phyloP scores from a whole-genome alignment of 352 stramenopile genomes.

The Phytophthora multivora region DNA sequence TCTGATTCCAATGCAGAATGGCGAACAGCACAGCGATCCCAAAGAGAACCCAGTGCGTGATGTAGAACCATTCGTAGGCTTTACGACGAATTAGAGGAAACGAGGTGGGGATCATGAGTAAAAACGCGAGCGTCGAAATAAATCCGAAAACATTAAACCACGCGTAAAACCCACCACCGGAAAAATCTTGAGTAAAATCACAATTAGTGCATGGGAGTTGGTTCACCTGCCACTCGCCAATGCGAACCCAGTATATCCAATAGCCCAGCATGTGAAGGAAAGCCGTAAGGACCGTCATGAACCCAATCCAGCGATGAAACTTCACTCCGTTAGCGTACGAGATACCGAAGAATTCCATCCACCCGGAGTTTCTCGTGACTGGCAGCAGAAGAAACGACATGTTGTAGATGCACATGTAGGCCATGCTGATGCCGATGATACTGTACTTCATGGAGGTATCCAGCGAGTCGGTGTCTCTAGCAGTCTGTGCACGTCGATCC shows the following conservation, averaged over 20 bases:
- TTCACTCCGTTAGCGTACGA: not conserved
- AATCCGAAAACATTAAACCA: not conserved
- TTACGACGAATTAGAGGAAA: not conserved
- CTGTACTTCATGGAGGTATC: not conserved
- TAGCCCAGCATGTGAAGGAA: not conserved
- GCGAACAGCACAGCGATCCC: not conserved
- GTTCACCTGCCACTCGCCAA: not conserved
- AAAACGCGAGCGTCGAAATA: not conserved
- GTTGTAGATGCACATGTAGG: conserved; percentile 1
- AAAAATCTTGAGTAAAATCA: not conserved
- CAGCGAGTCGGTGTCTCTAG: not conserved
- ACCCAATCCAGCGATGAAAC: not conserved
- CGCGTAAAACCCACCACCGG: not conserved
- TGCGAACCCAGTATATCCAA: not conserved
- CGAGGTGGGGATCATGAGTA: not conserved
- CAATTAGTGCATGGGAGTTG: not conserved
- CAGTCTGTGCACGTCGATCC: not conserved
- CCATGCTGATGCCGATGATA: not conserved
- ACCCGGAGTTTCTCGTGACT: not conserved
- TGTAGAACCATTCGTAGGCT: not conserved
- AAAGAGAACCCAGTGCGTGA: not conserved
- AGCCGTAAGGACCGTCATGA: not conserved
- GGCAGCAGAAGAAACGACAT: not conserved
- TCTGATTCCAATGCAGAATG: not conserved
- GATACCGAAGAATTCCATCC: not conserved